Conservation (phyloP, 305 asterid species). For the Fraxinus baroniana region DNA sequence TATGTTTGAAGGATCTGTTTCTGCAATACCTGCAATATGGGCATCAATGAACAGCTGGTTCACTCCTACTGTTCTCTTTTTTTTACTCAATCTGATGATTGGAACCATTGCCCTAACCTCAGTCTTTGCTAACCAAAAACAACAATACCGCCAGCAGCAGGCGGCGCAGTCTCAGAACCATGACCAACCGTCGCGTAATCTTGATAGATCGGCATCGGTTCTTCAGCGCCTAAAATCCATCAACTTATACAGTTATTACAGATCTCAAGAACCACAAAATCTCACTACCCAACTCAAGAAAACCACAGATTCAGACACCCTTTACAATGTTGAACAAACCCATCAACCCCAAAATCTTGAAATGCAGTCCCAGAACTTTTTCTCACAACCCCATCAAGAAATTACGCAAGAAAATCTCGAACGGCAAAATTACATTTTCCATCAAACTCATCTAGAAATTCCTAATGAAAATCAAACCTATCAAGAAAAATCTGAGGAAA, state of each 20-base stretch:
- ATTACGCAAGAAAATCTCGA: constrained; percentile 23
- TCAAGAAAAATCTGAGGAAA: constrained; percentile 23
- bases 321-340: neutral
- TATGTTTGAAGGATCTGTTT: constrained; percentile 65
- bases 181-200: constrained; percentile 3
- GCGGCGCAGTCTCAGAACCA: constrained; percentile 17
- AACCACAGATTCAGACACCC: constrained; percentile 29
- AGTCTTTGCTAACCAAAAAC: constrained; percentile 37
- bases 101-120: constrained; percentile 66
- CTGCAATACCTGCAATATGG: constrained; percentile 60
- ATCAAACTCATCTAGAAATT: neutral
- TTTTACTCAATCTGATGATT: constrained; percentile 75
- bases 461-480: neutral
- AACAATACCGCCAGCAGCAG: constrained; percentile 16
- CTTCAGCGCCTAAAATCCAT: constrained; percentile 62
- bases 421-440: constrained; percentile 24
- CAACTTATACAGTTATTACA: constrained; percentile 32
- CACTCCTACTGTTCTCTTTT: constrained; percentile 74
- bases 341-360: constrained; percentile 23
- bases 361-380: constrained; percentile 31
- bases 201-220: constrained; percentile 48
- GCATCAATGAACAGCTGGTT: constrained; percentile 82
- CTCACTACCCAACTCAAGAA: neutral
- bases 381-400: constrained; percentile 22
- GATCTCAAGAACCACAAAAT: constrained; percentile 42